Conservation (phyloP, 2,329 filamentous ascomycete species). For the Ophiostoma piceae region DNA sequence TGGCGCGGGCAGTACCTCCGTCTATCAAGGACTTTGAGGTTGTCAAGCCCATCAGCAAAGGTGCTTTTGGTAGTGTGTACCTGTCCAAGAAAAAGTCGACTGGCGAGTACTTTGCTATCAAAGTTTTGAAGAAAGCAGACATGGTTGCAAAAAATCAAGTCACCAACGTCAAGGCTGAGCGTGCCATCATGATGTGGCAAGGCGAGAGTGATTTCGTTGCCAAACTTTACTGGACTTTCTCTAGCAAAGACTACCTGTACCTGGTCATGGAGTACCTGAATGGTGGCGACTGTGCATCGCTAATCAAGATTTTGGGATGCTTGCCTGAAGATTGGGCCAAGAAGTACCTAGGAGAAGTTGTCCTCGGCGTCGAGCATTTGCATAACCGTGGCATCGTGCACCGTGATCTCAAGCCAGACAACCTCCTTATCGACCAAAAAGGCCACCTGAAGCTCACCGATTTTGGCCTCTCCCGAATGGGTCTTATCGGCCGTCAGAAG, state of each 20-base stretch:
- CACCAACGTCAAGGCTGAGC: constrained; percentile 96
- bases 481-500: constrained; percentile 92
- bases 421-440: constrained; percentile 92
- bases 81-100: constrained; percentile 98
- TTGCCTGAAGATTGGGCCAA: constrained; percentile 96
- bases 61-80: constrained; percentile 96
- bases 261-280: constrained; percentile 99
- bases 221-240: constrained; percentile 99
- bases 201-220: constrained; percentile 98
- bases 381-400: constrained; percentile 94
- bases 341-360: constrained; percentile 93
- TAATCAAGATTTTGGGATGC: constrained; percentile 89
- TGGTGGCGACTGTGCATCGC: constrained; percentile 90
- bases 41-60: constrained; percentile 98
- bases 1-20: constrained; percentile 81
- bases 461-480: constrained; percentile 96
- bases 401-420: constrained; percentile 93
- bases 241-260: constrained; percentile 97
- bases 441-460: constrained; percentile 96
- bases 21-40: constrained; percentile 99
- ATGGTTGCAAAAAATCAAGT: constrained; percentile 99
- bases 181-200: constrained; percentile 99
- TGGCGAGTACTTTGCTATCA: constrained; percentile 97
- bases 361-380: constrained; percentile 93
- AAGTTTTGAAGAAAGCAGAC: constrained; percentile 97